Base-by-base conservation (phyloP, 495 filamentous ascomycete genomes). In the Neurospora sublineolata region DNA sequence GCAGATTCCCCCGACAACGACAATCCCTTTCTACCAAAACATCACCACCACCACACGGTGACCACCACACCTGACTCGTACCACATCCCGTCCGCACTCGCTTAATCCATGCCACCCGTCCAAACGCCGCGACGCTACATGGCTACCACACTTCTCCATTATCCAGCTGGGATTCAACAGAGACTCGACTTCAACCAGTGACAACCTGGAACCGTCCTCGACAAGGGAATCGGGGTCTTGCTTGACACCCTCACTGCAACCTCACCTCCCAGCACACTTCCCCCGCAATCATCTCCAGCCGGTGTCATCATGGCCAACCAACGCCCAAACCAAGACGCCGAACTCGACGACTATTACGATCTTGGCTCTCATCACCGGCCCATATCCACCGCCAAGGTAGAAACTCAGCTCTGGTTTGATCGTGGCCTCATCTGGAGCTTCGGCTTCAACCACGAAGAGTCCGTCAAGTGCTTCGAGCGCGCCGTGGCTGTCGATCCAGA, bases 371-470 rank as follows among this genome's bases (percentile, higher is more conserved):
- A 82, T 69, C 75, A 81, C 46, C 83, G 87, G 33, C 70, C 78
- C 11, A 77, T 90, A 8, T 85, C 69, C 60, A 85, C 86, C 0
- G 73, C 27, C 23, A 85, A 73, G 76, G 33, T 72, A 3, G 80
- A 82, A 37, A 83, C 85, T 3, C 84, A 88, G 70, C 78, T 74
- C n/a, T 91, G 89, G 88, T 89, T 89, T 72, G 82, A 86, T 73
- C 84, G 87, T 1, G 89, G 87, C 10, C 80, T 91, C 0, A 83
- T 88, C 52, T 91, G 89, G 89, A 82, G 79, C 37, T 91, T 87
- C 73, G 86, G 78, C 36, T 91, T 91, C 81, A 90, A 91, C 77
- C 89, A 90, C 72, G 87, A 88, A 69, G 89, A 90, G 74, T 82
- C 87, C 3, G 82, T 76, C 10, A 79, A 76, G 67, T 91, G 89